Evolutionary conservation across 352 stramenopile species (phyloP).

Genomic region (Pythium rhizo-oryzae): DNA sequence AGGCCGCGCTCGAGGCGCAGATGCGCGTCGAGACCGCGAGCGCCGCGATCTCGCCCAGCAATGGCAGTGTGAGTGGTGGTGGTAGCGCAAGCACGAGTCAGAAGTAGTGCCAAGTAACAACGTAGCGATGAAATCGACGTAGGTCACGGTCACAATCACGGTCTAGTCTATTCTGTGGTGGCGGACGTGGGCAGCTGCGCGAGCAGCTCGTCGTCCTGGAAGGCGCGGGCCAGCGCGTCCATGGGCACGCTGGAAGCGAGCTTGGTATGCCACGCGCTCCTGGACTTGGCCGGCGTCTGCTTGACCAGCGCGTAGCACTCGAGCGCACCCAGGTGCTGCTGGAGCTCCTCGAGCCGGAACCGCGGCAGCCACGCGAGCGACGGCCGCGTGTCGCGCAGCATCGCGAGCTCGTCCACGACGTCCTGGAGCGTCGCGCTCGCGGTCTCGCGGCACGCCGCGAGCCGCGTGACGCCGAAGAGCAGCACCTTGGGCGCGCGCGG

Average conservation of each 20-base stretch:
- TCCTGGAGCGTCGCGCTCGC: constrained; percentile 42
- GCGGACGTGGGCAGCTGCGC: constrained; percentile 27
- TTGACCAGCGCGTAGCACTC: constrained; percentile 75
- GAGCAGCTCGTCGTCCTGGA: constrained; percentile 58
- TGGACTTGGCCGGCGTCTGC: constrained; percentile 30
- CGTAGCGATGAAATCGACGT: not conserved
- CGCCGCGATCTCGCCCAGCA: constrained; percentile 11
- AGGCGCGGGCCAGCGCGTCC: constrained; percentile 40
- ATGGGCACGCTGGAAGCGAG: constrained; percentile 55
- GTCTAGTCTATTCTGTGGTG: not conserved
- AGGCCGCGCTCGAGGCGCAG: constrained; percentile 67
- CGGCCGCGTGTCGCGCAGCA: constrained; percentile 32
- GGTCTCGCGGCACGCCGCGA: constrained; percentile 40
- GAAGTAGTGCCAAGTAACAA: not conserved
- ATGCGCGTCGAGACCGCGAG: constrained; percentile 64
- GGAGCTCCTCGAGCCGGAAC: constrained; percentile 62
- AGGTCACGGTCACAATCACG: not conserved
- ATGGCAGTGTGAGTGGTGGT: not conserved
- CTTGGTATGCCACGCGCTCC: constrained; percentile 42
- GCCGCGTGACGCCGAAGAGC: constrained; percentile 61
- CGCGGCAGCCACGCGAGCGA: constrained; percentile 59
- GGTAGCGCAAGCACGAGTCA: not conserved
- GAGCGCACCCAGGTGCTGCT: constrained; percentile 61
- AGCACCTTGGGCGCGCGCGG: constrained; percentile 69
- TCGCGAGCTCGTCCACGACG: constrained; percentile 52